Percentiles rank a stretch among this genome's conserved stretches.
These are phyloP conservation scores for Metschnikowia dekortorum DNA, from an alignment of 805 yeast genomes.

Conservation along the genomic window DNA sequence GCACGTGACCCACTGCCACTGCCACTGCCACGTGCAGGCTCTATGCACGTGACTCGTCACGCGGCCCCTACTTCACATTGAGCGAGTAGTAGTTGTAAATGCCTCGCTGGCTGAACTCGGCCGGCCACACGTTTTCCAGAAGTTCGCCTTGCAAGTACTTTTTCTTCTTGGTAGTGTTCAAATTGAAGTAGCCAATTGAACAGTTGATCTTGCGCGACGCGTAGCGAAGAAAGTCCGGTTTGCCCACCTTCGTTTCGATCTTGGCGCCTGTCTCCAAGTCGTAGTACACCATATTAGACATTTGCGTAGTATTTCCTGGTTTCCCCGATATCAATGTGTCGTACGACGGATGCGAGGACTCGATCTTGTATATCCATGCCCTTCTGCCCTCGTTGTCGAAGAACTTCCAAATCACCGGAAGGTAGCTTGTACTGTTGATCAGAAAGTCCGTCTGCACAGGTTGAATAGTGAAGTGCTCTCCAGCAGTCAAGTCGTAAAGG, in stretches of 20 bases:
- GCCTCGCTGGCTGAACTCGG: constrained; percentile 49
- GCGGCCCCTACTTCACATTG: constrained; percentile 28
- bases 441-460: constrained; percentile 28
- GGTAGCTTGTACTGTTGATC: constrained; percentile 18
- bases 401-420: constrained; percentile 45
- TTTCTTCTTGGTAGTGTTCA: constrained; percentile 30
- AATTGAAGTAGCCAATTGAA: constrained; percentile 47
- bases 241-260: constrained; percentile 41
- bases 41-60: background rate
- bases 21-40: background rate
- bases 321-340: constrained; percentile 19
- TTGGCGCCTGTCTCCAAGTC: constrained; percentile 64
- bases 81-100: constrained; percentile 55
- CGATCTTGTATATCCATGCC: constrained; percentile 66
- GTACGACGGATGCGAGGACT: constrained; percentile 29
- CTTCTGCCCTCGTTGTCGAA: constrained; percentile 69
- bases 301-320: constrained; percentile 5
- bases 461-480: constrained; percentile 27
- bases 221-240: constrained; percentile 48
- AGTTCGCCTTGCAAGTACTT: constrained; percentile 26
- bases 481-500: constrained; percentile 46
- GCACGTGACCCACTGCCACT: too few relatives aligned
- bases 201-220: constrained; percentile 53
- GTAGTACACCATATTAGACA: constrained; percentile 48
- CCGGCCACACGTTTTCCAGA: constrained; percentile 46